Evolutionary conservation across 2,329 filamentous ascomycete genomes (phyloP).

Genomic region (Colletotrichum salicis): DNA sequence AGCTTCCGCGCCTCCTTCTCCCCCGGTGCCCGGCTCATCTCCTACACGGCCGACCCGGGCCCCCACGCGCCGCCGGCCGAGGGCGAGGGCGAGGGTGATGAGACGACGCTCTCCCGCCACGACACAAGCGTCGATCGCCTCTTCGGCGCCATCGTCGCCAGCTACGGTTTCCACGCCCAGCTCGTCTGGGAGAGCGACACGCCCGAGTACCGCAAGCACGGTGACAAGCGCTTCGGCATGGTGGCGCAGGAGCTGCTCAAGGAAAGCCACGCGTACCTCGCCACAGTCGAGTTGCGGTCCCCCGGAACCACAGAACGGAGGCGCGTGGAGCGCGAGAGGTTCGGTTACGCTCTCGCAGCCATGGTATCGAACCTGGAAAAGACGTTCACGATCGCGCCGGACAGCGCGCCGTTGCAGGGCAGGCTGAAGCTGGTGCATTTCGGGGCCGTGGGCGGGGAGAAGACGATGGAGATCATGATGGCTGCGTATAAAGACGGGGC

Average conservation of each 20-base stretch:
- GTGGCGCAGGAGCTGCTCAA: conserved; percentile 80
- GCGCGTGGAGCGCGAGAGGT: conserved; percentile 52
- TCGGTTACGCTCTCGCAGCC: conserved; percentile 81
- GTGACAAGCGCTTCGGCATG: conserved; percentile 83
- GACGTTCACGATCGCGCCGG: conserved; percentile 83
- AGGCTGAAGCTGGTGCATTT: conserved; percentile 80
- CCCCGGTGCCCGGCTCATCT: conserved; percentile 62
- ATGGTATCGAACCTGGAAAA: conserved; percentile 85
- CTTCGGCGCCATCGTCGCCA: conserved; percentile 85
- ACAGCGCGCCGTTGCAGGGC: conserved; percentile 75
- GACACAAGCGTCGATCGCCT: conserved; percentile 53
- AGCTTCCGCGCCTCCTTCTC: conserved; percentile 72
- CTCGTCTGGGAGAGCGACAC: conserved; percentile 94
- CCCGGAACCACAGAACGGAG: conserved; percentile 32
- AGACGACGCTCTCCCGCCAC: conserved; percentile 39
- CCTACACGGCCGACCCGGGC: conserved; percentile 42
- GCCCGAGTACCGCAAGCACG: conserved; percentile 79
- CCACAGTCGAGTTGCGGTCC: conserved; percentile 46
- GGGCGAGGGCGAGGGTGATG: not conserved
- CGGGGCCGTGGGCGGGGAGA: conserved; percentile 70
- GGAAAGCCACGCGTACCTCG: conserved; percentile 61
- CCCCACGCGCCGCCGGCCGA: not conserved
- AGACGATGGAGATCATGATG: conserved; percentile 82
- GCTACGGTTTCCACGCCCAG: conserved; percentile 89
- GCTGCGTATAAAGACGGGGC: conserved; percentile 67